Percentiles rank a stretch among this genome's conserved stretches.
These are phyloP conservation scores for Geotrichum phurueaensis DNA, from an alignment of 1,139 yeast species.

Conservation along the genomic window DNA sequence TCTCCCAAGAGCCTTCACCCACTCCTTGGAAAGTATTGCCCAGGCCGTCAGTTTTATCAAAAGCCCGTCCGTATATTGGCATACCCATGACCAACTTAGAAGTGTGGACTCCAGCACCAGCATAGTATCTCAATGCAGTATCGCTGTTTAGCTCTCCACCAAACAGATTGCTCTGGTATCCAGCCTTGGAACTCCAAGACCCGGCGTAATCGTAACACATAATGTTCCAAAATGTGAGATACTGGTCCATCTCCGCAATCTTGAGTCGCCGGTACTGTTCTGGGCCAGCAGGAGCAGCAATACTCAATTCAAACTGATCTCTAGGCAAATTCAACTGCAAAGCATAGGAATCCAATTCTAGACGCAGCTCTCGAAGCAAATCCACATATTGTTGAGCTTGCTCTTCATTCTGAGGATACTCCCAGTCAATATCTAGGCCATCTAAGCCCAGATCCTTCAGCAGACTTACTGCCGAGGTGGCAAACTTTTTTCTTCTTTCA, in stretches of 20 bases:
- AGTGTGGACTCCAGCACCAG: slow-evolving; percentile 41
- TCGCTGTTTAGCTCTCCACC: slow-evolving; percentile 47
- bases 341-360: slow-evolving; percentile 40
- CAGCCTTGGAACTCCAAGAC: slow-evolving; percentile 58
- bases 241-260: slow-evolving; percentile 49
- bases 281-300: slow-evolving; percentile 71
- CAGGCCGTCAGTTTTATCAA: slow-evolving; percentile 43
- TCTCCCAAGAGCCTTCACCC: slow-evolving; percentile 48
- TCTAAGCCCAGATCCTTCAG: slow-evolving; percentile 63
- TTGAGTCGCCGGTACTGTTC: slow-evolving; percentile 43
- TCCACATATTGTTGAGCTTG: slow-evolving; percentile 47
- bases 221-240: slow-evolving; percentile 67
- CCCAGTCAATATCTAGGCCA: slow-evolving; percentile 95
- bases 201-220: slow-evolving; percentile 92
- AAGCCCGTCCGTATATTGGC: slow-evolving; percentile 81
- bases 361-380: slow-evolving; percentile 43
- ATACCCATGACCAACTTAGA: slow-evolving; percentile 70
- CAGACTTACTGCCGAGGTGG: slow-evolving; percentile 44
- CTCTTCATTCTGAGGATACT: slow-evolving; percentile 53
- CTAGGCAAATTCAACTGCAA: slow-evolving; percentile 23
- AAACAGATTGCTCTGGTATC: slow-evolving; percentile 68
- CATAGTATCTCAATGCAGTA: slow-evolving; percentile 45
- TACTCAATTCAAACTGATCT: slow-evolving; percentile 47
- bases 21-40: slow-evolving; percentile 46
- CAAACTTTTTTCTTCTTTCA: slow-evolving; percentile 44